These are phyloP conservation scores for Dactylonectria macrodidyma DNA, from an alignment of 2,329 filamentous ascomycete species.

Conservation along the genomic window DNA sequence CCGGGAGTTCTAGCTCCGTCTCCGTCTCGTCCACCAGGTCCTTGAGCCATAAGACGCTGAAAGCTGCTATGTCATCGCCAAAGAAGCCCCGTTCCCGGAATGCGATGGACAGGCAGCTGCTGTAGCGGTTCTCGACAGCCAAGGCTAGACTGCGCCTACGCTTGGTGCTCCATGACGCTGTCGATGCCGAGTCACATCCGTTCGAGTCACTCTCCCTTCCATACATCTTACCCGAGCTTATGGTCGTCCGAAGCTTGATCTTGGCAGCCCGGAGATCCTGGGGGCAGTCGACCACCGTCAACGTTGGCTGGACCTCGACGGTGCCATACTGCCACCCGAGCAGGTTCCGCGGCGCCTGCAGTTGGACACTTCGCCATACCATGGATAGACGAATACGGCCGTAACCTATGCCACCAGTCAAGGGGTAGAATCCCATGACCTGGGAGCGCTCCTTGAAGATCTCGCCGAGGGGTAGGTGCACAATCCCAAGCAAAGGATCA, in stretches of 20 bases:
- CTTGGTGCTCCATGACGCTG: constrained; percentile 66
- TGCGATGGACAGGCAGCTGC: constrained; percentile 68
- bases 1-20: constrained; percentile 68
- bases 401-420: constrained; percentile 81
- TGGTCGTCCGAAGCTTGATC: constrained; percentile 72
- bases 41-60: constrained; percentile 77
- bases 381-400: constrained; percentile 79
- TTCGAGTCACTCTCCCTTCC: constrained; percentile 56
- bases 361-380: constrained; percentile 79
- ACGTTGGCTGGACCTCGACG: constrained; percentile 71
- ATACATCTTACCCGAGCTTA: constrained; percentile 73
- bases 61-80: constrained; percentile 71
- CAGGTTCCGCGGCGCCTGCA: constrained; percentile 71
- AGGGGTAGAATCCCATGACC: constrained; percentile 75
- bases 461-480: constrained; percentile 76
- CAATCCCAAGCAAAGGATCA: constrained; percentile 78
- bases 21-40: constrained; percentile 79
- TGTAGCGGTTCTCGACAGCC: constrained; percentile 73
- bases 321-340: constrained; percentile 82
- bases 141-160: constrained; percentile 61
- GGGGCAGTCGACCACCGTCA: constrained; percentile 61
- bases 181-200: constrained; percentile 32
- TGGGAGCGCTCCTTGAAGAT: constrained; percentile 76
- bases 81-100: constrained; percentile 59
- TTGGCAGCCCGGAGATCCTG: constrained; percentile 64